Evolutionary conservation across 1,284 basidiomycete genomes (phyloP).

Genomic region (Tetrapyrgos nigripes): DNA sequence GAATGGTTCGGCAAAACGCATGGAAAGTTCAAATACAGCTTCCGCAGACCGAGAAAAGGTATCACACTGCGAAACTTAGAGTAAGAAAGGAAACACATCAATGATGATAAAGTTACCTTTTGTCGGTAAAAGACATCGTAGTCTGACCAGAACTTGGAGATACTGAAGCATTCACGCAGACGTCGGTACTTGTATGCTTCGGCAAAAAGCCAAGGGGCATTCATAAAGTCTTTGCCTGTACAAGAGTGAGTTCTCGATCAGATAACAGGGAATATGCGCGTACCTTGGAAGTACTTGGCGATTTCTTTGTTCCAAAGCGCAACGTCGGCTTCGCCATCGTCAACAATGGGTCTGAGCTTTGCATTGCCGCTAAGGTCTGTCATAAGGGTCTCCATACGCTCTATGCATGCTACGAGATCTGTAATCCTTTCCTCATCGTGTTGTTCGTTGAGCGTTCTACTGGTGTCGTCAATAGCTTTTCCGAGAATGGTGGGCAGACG

Average conservation of each 20-base stretch:
- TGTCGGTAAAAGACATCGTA: conserved; percentile 94
- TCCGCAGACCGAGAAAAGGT: conserved; percentile 94
- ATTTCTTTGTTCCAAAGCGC: conserved; percentile 98
- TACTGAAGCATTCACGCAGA: conserved; percentile 94
- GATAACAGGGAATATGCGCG: conserved; percentile 18
- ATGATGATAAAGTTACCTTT: conserved; percentile 56
- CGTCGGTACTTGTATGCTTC: conserved; percentile 99
- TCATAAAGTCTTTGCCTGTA: conserved; percentile 94
- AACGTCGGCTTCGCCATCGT: conserved; percentile 94
- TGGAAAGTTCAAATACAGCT: conserved; percentile 95
- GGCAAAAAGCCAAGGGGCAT: conserved; percentile 94
- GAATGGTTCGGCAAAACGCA: conserved; percentile 90
- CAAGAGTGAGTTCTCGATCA: background rate
- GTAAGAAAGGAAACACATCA: background rate
- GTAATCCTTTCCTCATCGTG: conserved; percentile 85
- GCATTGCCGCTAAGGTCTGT: conserved; percentile 80
- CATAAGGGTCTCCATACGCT: conserved; percentile 88
- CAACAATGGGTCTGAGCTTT: conserved; percentile 85
- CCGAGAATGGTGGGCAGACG: conserved; percentile 95
- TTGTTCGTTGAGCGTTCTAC: conserved; percentile 89
- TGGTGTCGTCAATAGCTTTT: conserved; percentile 94
- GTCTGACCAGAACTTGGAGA: conserved; percentile 90
- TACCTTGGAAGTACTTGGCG: conserved; percentile 91
- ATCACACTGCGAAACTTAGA: conserved; percentile 71
- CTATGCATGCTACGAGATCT: conserved; percentile 89